Percentiles rank a stretch among this genome's conserved stretches.
phyloP scores from a whole-genome alignment of 768 basidiomycete species.

The Pisolithus sp. region DNA sequence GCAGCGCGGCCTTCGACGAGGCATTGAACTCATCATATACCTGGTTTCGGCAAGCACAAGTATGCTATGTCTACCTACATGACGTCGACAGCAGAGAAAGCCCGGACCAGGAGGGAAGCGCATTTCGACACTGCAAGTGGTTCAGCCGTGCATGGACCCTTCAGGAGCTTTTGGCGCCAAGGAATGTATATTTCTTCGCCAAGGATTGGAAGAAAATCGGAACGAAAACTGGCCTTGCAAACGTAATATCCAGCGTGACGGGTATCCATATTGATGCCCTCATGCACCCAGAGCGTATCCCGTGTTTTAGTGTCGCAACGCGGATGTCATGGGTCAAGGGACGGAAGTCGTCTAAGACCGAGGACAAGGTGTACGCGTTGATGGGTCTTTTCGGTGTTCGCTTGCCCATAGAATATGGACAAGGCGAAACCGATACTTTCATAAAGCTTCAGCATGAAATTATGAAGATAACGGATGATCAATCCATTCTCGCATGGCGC shows the following conservation, averaged over 20 bases:
- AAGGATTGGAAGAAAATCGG: neutral
- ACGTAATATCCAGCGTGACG: neutral
- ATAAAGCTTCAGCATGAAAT: neutral
- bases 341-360: neutral
- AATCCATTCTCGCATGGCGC: constrained; percentile 1
- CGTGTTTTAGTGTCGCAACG: neutral
- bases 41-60: neutral
- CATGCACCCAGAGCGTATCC: neutral
- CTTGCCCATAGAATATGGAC: neutral
- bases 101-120: neutral
- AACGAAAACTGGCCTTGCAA: neutral
- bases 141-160: neutral
- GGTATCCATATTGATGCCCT: neutral
- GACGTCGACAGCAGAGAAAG: neutral
- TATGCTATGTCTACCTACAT: neutral
- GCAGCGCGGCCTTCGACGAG: constrained; percentile 6
- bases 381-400: neutral
- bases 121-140: constrained; percentile 1
- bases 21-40: constrained; percentile 2
- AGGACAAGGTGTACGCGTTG: neutral
- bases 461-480: neutral
- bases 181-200: neutral
- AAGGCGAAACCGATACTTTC: neutral
- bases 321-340: neutral
- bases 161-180: neutral